Evolutionary conservation across 73 alveolate species (phyloP).

Genomic region (Uronychia binucleata): DNA sequence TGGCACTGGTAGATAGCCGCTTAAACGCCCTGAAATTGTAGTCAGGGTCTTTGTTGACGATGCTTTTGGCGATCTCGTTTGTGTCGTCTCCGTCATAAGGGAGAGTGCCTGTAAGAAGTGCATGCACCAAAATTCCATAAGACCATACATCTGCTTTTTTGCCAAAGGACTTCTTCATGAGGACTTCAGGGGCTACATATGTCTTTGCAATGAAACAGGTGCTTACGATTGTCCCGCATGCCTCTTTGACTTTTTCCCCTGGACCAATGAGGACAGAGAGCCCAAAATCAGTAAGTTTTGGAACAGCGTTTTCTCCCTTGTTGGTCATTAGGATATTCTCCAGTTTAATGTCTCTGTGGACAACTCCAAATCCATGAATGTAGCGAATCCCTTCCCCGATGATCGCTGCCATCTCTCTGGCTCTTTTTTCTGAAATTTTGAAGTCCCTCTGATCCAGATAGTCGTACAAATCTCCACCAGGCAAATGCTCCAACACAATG

Average conservation of each 20-base stretch:
- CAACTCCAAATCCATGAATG: slow-evolving; percentile 66
- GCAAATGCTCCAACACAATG: slow-evolving; percentile 51
- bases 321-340: slow-evolving; percentile 70
- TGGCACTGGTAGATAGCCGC: background rate
- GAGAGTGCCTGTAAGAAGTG: slow-evolving; percentile 65
- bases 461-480: slow-evolving; percentile 74
- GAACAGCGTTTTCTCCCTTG: slow-evolving; percentile 32
- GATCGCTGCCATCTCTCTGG: slow-evolving; percentile 49
- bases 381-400: slow-evolving; percentile 62
- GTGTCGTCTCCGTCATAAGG: slow-evolving; percentile 63
- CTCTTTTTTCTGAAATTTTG: slow-evolving; percentile 62
- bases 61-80: background rate
- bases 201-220: background rate
- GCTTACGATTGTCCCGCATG: slow-evolving; percentile 51
- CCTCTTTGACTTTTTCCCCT: slow-evolving; percentile 44
- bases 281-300: slow-evolving; percentile 60
- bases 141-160: slow-evolving; percentile 73
- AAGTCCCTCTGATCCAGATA: slow-evolving; percentile 74
- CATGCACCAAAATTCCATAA: slow-evolving; percentile 62
- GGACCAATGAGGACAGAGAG: slow-evolving; percentile 58
- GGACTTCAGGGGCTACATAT: slow-evolving; percentile 83
- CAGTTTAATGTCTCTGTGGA: slow-evolving; percentile 80
- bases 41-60: background rate
- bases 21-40: background rate
- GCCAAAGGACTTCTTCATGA: slow-evolving; percentile 50